Base-by-base conservation (phyloP, 257 asterid genomes). In the Vinca minor region DNA sequence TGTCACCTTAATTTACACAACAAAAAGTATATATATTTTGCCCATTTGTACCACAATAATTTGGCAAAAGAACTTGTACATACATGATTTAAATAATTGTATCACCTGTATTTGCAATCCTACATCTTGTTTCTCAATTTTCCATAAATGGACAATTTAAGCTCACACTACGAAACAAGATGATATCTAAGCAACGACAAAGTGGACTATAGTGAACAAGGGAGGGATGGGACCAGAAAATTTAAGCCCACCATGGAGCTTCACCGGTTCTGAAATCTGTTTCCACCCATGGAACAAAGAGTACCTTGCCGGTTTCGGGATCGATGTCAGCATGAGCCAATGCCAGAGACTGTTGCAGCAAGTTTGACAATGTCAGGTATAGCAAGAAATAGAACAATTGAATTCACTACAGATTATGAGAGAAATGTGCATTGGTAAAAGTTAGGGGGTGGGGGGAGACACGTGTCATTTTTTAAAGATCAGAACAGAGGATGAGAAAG, bases 211-310 rank as follows among this genome's bases (percentile, higher is more conserved):
- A 64, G 26, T 34, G 41, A 58, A 46, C 29, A 28, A 9, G 5
- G 18, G 2, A n/a, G 32, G 25, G 65, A 67, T n/a, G 17, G 14
- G 21, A 20, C 10, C 31, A 55, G 45, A 61, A 67, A 50, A 47
- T 61, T 66, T 63, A 88, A 29, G 95, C 65, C 98, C 95, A 88
- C 98, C 98, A 91, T 69, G 96, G 98, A 44, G 70, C 62, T 21
- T 85, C 96, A 26, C 97, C 97, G 3, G 95, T 91, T 76, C 97
- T 84, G 76, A 91, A 91, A 74, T 91, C 98, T 12, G 95, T 91
- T 78, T 91, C 98, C 11, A 74, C 79, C 98, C 98, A 86, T 35
- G 98, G 98, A 54, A 91, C 92, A 32, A 88, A 88, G 48, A 88
- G 42, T 26, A 88, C 95, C 81, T 88, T 91, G 69, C 88, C 96